Conservation (phyloP, 768 basidiomycete species). For the Gelatoporia subvermispora region DNA sequence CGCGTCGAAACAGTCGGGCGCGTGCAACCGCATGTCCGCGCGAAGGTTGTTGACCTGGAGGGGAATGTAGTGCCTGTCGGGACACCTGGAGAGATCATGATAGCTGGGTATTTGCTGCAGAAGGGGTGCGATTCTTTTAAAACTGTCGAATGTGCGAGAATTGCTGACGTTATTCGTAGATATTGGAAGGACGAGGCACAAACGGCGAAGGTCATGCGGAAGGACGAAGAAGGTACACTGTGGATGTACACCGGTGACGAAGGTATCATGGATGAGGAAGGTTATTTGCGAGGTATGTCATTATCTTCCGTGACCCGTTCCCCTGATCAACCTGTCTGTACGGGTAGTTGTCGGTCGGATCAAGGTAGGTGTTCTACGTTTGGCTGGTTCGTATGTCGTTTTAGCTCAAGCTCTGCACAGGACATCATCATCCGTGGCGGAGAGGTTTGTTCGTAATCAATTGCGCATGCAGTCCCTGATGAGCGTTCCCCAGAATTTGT, state of each 20-base stretch:
- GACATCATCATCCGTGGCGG: slow-evolving; percentile 87
- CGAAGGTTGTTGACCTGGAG: slow-evolving; percentile 58
- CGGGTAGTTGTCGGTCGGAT: slow-evolving; percentile 68
- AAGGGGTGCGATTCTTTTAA: slow-evolving; percentile 48
- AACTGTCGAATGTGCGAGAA: neutral
- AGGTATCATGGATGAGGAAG: slow-evolving; percentile 76
- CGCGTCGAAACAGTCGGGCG: slow-evolving; percentile 81
- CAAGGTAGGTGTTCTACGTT: slow-evolving; percentile 45
- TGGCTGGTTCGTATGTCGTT: neutral
- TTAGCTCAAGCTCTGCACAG: slow-evolving; percentile 25
- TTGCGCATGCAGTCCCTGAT: neutral
- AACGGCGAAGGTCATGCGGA: slow-evolving; percentile 53
- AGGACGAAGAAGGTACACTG: slow-evolving; percentile 48
- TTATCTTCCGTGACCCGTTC: neutral
- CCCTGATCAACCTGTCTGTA: neutral
- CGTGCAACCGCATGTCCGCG: slow-evolving; percentile 71
- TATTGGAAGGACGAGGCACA: slow-evolving; percentile 77
- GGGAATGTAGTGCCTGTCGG: slow-evolving; percentile 66
- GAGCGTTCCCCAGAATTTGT: slow-evolving; percentile 56
- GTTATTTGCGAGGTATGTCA: slow-evolving; percentile 64
- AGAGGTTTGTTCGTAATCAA: slow-evolving; percentile 42
- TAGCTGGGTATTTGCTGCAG: slow-evolving; percentile 75
- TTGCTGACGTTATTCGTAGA: slow-evolving; percentile 28
- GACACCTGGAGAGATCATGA: slow-evolving; percentile 68
- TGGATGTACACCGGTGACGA: slow-evolving; percentile 89